phyloP scores from a whole-genome alignment of 2,329 filamentous ascomycete genomes.

The Hypoxylon sp. region DNA sequence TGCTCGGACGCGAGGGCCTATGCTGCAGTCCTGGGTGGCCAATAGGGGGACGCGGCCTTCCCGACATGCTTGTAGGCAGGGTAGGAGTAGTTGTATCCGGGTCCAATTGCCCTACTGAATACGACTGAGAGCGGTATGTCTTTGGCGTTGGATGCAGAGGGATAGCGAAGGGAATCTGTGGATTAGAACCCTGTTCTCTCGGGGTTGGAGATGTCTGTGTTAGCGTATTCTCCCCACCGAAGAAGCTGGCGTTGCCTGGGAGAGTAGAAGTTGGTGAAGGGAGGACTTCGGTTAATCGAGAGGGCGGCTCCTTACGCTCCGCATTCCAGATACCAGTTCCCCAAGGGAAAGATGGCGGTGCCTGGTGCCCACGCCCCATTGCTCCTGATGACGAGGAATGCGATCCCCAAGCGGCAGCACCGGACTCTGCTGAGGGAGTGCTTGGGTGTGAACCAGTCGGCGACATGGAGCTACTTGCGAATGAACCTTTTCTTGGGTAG shows the following conservation, averaged over 20 bases:
- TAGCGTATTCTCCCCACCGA: slow-evolving; percentile 58
- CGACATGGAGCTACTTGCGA: slow-evolving; percentile 80
- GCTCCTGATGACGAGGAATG: slow-evolving; percentile 62
- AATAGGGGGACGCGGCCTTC: slow-evolving; percentile 61
- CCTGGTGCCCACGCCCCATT: slow-evolving; percentile 61
- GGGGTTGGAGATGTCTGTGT: slow-evolving; percentile 64
- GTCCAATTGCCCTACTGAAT: slow-evolving; percentile 92
- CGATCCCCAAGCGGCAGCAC: slow-evolving; percentile 65
- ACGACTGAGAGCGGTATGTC: slow-evolving; percentile 94
- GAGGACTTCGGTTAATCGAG: slow-evolving; percentile 78
- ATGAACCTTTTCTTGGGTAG: slow-evolving; percentile 79
- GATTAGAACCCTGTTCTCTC: slow-evolving; percentile 65
- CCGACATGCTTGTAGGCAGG: slow-evolving; percentile 61
- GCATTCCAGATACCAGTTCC: slow-evolving; percentile 85
- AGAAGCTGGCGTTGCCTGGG: slow-evolving; percentile 60
- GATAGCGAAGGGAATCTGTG: slow-evolving; percentile 86
- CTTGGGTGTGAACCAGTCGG: slow-evolving; percentile 83
- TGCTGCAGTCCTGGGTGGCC: slow-evolving; percentile 79
- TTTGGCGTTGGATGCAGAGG: slow-evolving; percentile 91
- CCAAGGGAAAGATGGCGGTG: slow-evolving; percentile 72
- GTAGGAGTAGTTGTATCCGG: slow-evolving; percentile 65
- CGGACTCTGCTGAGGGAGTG: slow-evolving; percentile 77
- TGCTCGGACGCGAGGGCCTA: slow-evolving; percentile 81
- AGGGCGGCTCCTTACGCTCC: slow-evolving; percentile 81
- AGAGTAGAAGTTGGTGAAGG: slow-evolving; percentile 77